Conservation (phyloP, 139 green algal species). For the Pleodorina starrii region DNA sequence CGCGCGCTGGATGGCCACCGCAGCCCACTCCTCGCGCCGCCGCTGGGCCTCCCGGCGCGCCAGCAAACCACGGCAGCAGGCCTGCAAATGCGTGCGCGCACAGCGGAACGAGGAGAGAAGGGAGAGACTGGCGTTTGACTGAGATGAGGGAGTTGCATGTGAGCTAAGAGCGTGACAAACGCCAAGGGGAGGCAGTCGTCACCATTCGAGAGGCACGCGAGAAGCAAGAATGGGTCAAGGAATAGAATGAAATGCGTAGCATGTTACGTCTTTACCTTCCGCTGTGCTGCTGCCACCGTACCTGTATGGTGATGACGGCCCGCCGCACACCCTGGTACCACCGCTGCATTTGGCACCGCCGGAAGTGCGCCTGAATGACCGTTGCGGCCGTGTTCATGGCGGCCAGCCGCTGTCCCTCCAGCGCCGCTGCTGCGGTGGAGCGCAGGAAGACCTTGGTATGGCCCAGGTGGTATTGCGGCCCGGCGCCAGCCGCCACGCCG, state of each 20-base stretch:
- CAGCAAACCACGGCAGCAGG: constrained; percentile 44
- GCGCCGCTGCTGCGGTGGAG: constrained; percentile 84
- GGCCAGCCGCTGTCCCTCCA: constrained; percentile 89
- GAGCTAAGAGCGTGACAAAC: too few species aligned
- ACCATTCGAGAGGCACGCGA: too few species aligned
- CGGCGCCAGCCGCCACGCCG: too few species aligned
- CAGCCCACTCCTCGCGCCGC: constrained; percentile 34
- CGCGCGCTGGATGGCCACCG: constrained; percentile 14
- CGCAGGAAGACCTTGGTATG: constrained; percentile 81
- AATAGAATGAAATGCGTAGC: too few species aligned
- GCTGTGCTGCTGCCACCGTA: too few species aligned
- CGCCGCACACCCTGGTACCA: neutral
- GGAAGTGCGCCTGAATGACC: constrained; percentile 76
- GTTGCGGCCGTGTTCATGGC: constrained; percentile 78
- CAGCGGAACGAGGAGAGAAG: too few species aligned
- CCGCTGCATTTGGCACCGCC: constrained; percentile 53
- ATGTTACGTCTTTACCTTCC: too few species aligned
- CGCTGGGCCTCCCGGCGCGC: constrained; percentile 56
- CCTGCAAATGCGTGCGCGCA: too few species aligned
- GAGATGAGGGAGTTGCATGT: too few species aligned
- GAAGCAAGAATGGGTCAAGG: too few species aligned
- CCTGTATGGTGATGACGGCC: constrained; percentile 42
- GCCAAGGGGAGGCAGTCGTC: too few species aligned
- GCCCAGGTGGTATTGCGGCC: constrained; percentile 84
- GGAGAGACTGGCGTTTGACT: too few species aligned